A percentile compares a stretch with the other conserved stretches of the same genome.
phyloP scores from a whole-genome alignment of 768 basidiomycete genomes.

The Pleurotus djamor region DNA sequence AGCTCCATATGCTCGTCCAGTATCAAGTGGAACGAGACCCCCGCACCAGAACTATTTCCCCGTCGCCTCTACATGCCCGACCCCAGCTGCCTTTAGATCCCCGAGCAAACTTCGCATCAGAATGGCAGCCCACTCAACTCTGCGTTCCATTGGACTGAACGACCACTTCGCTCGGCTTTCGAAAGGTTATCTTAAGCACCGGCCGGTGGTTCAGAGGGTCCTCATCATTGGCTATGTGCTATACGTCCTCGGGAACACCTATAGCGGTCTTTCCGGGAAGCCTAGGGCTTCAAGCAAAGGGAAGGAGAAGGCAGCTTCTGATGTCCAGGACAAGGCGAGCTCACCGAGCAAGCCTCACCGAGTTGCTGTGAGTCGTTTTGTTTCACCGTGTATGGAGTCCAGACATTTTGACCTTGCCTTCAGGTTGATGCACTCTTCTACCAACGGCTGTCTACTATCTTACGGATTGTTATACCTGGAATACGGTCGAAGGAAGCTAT shows the following conservation, averaged over 20 bases:
- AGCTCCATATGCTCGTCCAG: neutral
- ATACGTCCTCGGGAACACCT: constrained; percentile 68
- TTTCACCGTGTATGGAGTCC: neutral
- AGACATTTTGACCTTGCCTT: neutral
- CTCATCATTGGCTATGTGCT: constrained; percentile 69
- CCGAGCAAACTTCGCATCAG: neutral
- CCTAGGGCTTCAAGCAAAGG: constrained; percentile 38
- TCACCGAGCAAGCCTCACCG: constrained; percentile 44
- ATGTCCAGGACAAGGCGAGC: constrained; percentile 16
- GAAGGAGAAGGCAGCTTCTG: constrained; percentile 16
- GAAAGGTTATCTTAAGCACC: constrained; percentile 56
- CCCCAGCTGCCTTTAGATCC: neutral
- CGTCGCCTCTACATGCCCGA: neutral
- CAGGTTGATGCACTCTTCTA: constrained; percentile 95
- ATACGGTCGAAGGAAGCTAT: constrained; percentile 85
- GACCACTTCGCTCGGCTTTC: constrained; percentile 41
- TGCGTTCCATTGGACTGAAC: constrained; percentile 27
- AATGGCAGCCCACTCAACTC: constrained; percentile 31
- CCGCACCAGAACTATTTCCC: neutral
- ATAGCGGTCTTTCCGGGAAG: constrained; percentile 50
- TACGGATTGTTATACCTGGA: constrained; percentile 87
- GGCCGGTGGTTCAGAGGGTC: constrained; percentile 70
- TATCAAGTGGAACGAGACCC: neutral
- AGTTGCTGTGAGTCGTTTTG: constrained; percentile 58
- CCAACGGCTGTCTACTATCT: constrained; percentile 68